Conservation (phyloP, 2,329 filamentous ascomycete species). For the Fusarium nurragi region DNA sequence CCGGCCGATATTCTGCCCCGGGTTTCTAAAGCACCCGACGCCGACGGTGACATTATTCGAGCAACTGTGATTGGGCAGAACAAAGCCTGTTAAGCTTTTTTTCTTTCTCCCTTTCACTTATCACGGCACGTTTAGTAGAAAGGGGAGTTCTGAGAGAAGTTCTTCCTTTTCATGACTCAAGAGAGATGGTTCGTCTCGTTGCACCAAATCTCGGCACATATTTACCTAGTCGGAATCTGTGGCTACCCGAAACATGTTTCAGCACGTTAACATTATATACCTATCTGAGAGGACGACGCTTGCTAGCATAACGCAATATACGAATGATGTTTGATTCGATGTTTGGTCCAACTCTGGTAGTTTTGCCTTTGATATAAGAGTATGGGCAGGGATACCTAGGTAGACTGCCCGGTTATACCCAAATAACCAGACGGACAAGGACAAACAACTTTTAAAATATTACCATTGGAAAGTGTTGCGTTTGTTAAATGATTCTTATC, state of each 20-base stretch:
- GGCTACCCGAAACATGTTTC: conserved; percentile 32
- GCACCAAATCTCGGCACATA: background rate
- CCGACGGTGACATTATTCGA: conserved; percentile 11
- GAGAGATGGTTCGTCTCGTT: conserved; percentile 10
- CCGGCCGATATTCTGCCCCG: conserved; percentile 23
- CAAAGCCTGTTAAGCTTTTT: background rate
- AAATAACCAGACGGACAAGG: background rate
- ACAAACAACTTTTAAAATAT: background rate
- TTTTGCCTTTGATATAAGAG: conserved; percentile 3
- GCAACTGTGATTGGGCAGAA: conserved; percentile 2
- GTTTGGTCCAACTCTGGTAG: background rate
- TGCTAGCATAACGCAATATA: background rate
- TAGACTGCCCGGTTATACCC: no score
- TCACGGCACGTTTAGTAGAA: background rate
- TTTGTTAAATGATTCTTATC: background rate
- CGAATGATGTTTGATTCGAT: background rate
- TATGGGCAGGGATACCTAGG: no score
- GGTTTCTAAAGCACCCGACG: conserved; percentile 11
- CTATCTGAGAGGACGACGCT: background rate
- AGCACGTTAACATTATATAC: background rate
- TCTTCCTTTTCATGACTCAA: conserved; percentile 6
- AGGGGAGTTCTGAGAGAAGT: background rate
- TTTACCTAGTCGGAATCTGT: conserved; percentile 1
- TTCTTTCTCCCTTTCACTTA: background rate
- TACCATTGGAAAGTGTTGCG: background rate